phyloP scores from a whole-genome alignment of 768 basidiomycete genomes.

The Cyclocybe aegerita region DNA sequence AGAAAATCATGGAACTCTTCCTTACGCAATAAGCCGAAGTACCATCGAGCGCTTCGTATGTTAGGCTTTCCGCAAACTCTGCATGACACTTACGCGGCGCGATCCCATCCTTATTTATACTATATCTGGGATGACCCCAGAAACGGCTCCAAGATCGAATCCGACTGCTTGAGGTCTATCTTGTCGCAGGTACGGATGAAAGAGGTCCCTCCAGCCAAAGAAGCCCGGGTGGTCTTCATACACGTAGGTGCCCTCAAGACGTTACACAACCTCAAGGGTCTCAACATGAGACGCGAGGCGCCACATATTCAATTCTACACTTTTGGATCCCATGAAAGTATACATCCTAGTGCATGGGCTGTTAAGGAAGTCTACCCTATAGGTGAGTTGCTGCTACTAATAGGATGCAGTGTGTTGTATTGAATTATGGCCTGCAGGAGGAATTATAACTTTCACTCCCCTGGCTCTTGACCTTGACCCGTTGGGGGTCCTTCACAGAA shows the following conservation, averaged over 20 bases:
- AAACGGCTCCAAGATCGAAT: constrained; percentile 31
- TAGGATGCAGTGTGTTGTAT: background rate
- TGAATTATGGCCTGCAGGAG: constrained; percentile 44
- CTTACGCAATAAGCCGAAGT: constrained; percentile 23
- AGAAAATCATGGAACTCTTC: constrained; percentile 20
- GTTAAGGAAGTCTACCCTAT: constrained; percentile 65
- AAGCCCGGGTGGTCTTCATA: constrained; percentile 58
- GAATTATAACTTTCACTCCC: constrained; percentile 71
- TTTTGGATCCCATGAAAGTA: constrained; percentile 62
- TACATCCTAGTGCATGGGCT: constrained; percentile 57
- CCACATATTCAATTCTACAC: constrained; percentile 59
- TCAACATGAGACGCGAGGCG: constrained; percentile 46
- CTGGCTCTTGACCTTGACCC: constrained; percentile 56
- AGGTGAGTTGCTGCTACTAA: constrained; percentile 40
- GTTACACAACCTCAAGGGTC: constrained; percentile 46
- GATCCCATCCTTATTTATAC: constrained; percentile 29
- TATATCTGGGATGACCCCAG: constrained; percentile 43
- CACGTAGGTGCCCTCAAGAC: constrained; percentile 56
- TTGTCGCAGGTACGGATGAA: constrained; percentile 43
- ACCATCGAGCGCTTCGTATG: constrained; percentile 40
- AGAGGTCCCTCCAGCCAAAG: constrained; percentile 33
- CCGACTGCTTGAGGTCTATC: constrained; percentile 38
- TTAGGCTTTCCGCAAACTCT: constrained; percentile 49
- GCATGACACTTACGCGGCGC: constrained; percentile 38
- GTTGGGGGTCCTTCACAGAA: constrained; percentile 42